phyloP scores from a whole-genome alignment of 164 flowering plant genomes.

The Umbellularia californica region DNA sequence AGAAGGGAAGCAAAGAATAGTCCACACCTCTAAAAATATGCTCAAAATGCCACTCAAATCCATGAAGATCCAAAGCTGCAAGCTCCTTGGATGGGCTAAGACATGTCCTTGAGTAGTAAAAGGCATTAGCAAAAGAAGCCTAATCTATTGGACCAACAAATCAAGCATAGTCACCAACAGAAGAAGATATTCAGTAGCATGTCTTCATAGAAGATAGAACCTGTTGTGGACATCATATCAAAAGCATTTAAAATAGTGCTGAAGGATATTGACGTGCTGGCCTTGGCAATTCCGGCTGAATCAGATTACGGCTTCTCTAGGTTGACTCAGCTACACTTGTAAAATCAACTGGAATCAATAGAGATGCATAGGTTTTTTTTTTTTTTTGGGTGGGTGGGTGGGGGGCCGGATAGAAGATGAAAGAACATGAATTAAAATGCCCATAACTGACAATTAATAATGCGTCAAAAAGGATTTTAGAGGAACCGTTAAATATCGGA shows the following conservation, averaged over 20 bases:
- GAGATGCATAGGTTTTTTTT: background rate
- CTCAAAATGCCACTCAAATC: conserved; percentile 73
- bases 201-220: conserved; percentile 85
- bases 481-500: conserved; percentile 52
- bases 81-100: conserved; percentile 66
- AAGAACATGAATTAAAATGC: conserved; percentile 22
- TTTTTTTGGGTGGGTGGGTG: no score
- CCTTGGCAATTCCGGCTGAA: conserved; percentile 37
- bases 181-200: conserved; percentile 92
- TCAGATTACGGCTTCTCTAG: conserved; percentile 45
- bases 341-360: conserved; percentile 6
- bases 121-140: background rate
- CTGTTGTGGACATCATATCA: conserved; percentile 96
- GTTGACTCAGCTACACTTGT: conserved; percentile 52
- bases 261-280: conserved; percentile 51
- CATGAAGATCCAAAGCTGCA: conserved; percentile 76
- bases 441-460: conserved; percentile 45
- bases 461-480: conserved; percentile 74
- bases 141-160: background rate
- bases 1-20: no score
- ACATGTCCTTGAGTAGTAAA: conserved; percentile 52
- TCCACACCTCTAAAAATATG: conserved; percentile 74
- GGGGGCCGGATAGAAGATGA: background rate
- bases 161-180: conserved; percentile 45
- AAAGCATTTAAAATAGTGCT: conserved; percentile 89